These are phyloP conservation scores for Candida odintsovae DNA, from an alignment of 805 yeast genomes.

Conservation along the genomic window DNA sequence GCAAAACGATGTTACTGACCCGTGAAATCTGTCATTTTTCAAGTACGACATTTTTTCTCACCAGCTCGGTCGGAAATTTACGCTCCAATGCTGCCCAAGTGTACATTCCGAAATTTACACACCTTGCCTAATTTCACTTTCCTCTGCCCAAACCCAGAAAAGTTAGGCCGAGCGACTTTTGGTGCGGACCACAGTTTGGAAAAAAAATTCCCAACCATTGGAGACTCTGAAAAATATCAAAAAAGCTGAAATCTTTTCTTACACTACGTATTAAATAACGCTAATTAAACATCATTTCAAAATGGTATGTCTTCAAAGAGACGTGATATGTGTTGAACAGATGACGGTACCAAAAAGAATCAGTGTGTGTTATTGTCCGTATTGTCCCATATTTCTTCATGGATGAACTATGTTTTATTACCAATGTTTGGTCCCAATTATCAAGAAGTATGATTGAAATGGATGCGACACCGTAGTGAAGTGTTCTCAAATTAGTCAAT, in stretches of 20 bases:
- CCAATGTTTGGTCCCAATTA: not conserved
- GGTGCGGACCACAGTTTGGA: not conserved
- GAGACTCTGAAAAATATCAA: not conserved
- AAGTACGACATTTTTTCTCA: not conserved
- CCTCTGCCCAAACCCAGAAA: not conserved
- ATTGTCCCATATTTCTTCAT: not conserved
- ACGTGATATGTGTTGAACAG: not conserved
- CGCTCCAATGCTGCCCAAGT: not conserved
- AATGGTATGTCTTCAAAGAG: conserved; percentile 9
- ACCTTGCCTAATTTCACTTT: conserved; percentile 2
- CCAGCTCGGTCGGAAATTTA: not conserved
- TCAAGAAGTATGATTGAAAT: too few species aligned
- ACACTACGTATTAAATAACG: not conserved
- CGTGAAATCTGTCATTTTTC: not conserved
- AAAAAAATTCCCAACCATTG: not conserved
- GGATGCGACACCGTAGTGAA: too few species aligned
- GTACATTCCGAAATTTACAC: conserved; percentile 5
- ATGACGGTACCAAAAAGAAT: not conserved
- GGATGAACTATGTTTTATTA: too few species aligned
- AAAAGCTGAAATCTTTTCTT: not conserved
- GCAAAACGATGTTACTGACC: not conserved
- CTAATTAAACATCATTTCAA: conserved; percentile 9
- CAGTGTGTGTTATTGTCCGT: not conserved
- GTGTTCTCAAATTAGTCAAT: too few species aligned
- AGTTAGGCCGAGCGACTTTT: not conserved